phyloP scores from a whole-genome alignment of 306 rosid genomes.

The Sphenostylis stenocarpa region DNA sequence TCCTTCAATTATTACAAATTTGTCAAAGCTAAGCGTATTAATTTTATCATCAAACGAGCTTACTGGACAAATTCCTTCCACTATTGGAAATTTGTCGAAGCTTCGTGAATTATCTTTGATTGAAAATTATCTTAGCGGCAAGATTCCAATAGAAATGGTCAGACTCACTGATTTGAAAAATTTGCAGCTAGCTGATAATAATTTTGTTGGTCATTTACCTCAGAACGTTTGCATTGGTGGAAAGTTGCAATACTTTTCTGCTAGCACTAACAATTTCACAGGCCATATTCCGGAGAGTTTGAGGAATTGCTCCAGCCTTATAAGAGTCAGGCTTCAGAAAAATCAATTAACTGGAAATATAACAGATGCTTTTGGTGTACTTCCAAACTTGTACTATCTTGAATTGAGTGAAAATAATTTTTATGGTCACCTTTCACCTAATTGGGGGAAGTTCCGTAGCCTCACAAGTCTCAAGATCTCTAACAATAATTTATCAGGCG shows the following conservation, averaged over 20 bases:
- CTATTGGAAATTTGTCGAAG: background rate
- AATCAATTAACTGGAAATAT: constrained; percentile 39
- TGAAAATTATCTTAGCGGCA: background rate
- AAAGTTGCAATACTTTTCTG: background rate
- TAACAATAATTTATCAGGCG: constrained; percentile 18
- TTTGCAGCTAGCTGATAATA: background rate
- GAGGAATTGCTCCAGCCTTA: too few species aligned
- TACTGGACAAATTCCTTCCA: background rate
- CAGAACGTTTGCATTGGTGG: background rate
- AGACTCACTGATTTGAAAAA: background rate
- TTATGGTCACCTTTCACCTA: constrained; percentile 30
- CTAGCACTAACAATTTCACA: background rate
- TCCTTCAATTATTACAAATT: background rate
- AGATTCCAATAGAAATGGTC: background rate
- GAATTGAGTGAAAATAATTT: constrained; percentile 33
- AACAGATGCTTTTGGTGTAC: constrained; percentile 21
- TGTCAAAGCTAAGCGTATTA: background rate
- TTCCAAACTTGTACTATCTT: constrained; percentile 21
- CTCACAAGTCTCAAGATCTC: background rate
- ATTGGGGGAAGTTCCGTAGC: background rate
- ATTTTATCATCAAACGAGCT: background rate
- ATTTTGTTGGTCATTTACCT: background rate
- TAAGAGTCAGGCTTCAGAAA: too few species aligned
- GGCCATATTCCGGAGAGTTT: background rate
- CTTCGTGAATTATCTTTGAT: background rate